phyloP scores from a whole-genome alignment of 179 eudicot species.

The Silene coronaria region DNA sequence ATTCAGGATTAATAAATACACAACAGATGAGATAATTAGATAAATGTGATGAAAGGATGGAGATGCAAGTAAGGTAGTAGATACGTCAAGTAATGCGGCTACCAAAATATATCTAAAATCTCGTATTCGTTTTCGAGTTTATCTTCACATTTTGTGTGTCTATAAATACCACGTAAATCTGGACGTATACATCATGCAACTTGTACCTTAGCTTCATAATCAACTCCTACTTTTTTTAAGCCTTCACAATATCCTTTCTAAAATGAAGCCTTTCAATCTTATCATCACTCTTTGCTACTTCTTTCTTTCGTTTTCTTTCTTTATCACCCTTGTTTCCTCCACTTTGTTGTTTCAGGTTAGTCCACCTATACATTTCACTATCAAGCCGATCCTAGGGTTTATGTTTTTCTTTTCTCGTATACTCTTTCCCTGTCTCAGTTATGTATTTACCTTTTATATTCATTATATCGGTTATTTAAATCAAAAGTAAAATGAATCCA shows the following conservation, averaged over 20 bases:
- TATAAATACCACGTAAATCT: constrained; percentile 9
- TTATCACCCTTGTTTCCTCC: constrained; percentile 14
- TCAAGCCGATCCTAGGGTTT: too few relatives aligned
- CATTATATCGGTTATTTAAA: too few relatives aligned
- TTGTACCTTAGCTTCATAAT: background rate
- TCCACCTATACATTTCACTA: background rate
- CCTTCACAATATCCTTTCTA: background rate
- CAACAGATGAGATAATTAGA: too few relatives aligned
- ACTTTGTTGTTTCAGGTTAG: constrained; percentile 28
- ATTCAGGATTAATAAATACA: too few relatives aligned
- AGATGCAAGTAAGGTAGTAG: background rate
- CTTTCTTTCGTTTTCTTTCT: constrained; percentile 19
- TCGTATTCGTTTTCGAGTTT: constrained; percentile 18
- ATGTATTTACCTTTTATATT: too few relatives aligned
- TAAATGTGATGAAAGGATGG: too few relatives aligned
- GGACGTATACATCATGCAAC: constrained; percentile 17
- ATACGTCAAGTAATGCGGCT: constrained; percentile 16
- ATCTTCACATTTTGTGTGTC: constrained; percentile 15
- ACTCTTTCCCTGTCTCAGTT: too few relatives aligned
- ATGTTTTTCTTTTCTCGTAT: too few relatives aligned
- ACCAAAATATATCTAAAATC: background rate
- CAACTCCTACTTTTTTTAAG: background rate
- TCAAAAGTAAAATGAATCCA: too few relatives aligned
- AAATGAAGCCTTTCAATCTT: constrained; percentile 16
- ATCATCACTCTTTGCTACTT: background rate